A percentile compares a stretch with the other conserved stretches of the same genome.
Conservation (phyloP, 371 early-diverging fungal genomes). For the Mucor mucedo region DNA sequence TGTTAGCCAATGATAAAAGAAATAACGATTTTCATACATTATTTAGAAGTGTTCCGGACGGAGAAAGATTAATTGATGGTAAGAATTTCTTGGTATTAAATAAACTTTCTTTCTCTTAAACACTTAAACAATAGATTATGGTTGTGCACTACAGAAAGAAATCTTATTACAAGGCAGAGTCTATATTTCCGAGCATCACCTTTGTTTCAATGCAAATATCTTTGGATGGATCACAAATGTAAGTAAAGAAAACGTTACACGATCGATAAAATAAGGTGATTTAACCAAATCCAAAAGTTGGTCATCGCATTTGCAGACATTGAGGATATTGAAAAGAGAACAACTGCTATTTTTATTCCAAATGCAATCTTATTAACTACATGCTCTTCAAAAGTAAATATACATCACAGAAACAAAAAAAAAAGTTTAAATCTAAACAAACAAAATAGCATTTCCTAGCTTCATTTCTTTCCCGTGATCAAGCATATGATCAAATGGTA, state of each 20-base stretch:
- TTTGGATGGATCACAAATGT: slow-evolving; percentile 95
- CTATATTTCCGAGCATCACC: slow-evolving; percentile 83
- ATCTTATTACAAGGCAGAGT: slow-evolving; percentile 91
- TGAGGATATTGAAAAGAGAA: slow-evolving; percentile 77
- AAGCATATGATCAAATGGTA: slow-evolving; percentile 72
- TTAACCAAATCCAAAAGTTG: slow-evolving; percentile 46
- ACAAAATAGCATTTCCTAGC: slow-evolving; percentile 68
- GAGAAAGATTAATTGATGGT: slow-evolving; percentile 72
- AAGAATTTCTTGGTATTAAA: slow-evolving; percentile 8
- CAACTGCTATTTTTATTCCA: slow-evolving; percentile 84
- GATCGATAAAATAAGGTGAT: background rate
- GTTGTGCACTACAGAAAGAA: slow-evolving; percentile 92
- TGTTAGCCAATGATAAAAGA: slow-evolving; percentile 55
- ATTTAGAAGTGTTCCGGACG: slow-evolving; percentile 69
- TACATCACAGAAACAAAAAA: background rate
- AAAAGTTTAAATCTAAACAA: slow-evolving; percentile 1
- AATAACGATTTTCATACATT: slow-evolving; percentile 68
- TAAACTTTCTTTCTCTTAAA: background rate
- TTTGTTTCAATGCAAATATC: slow-evolving; percentile 95
- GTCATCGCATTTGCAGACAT: slow-evolving; percentile 86
- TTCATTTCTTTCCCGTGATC: slow-evolving; percentile 83
- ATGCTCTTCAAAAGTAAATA: slow-evolving; percentile 61
- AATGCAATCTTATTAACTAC: slow-evolving; percentile 87
- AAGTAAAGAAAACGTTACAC: slow-evolving; percentile 19
- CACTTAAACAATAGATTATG: slow-evolving; percentile 66